phyloP scores from a whole-genome alignment of 495 filamentous ascomycete genomes.

The Tuber umbilicatum region DNA sequence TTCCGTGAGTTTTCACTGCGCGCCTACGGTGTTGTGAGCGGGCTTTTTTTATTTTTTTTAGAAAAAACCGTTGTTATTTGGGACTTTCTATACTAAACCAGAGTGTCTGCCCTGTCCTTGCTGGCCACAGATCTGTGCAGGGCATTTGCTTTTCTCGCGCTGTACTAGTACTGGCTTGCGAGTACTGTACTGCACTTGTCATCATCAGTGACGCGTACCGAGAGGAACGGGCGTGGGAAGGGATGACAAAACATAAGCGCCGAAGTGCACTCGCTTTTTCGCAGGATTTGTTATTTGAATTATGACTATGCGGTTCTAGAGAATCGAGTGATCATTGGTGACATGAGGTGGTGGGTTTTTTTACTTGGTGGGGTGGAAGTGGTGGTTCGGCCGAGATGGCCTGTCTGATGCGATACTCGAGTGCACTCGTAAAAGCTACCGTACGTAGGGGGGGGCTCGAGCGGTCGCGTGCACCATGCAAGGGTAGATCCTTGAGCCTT shows the following conservation, averaged over 20 bases:
- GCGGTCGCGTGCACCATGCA: background rate
- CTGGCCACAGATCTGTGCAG: no score
- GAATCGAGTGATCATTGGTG: background rate
- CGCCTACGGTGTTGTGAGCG: background rate
- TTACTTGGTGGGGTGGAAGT: background rate
- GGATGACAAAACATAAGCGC: background rate
- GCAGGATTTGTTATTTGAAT: background rate
- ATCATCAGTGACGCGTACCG: background rate
- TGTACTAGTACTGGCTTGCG: background rate
- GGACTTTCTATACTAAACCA: no score
- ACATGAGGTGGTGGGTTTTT: background rate
- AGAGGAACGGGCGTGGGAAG: background rate
- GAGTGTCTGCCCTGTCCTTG: no score
- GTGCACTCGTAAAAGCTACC: background rate
- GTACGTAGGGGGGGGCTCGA: background rate
- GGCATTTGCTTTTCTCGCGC: background rate
- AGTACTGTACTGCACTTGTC: background rate
- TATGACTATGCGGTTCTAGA: background rate
- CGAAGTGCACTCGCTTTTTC: background rate
- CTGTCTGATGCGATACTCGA: background rate
- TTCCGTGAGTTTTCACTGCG: background rate
- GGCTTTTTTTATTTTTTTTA: no score
- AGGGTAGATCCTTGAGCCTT: background rate
- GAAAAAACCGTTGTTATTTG: no score
- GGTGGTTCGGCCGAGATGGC: background rate